phyloP scores from a whole-genome alignment of 2,329 filamentous ascomycete species.

The Clonostachys byssicola region DNA sequence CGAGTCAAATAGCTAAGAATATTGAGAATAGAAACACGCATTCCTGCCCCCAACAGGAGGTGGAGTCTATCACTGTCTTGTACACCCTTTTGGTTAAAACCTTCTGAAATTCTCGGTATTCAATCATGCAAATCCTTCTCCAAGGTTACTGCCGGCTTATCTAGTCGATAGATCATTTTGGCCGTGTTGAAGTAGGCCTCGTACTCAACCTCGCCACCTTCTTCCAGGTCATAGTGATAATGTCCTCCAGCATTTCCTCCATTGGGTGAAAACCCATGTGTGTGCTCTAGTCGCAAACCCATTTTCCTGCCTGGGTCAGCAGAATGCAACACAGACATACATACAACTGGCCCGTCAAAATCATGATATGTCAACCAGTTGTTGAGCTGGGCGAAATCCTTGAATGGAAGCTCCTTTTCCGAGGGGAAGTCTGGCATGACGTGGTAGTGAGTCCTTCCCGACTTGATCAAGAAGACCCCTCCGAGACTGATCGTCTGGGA shows the following conservation, averaged over 20 bases:
- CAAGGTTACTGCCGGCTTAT: slow-evolving; percentile 6
- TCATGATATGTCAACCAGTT: slow-evolving; percentile 33
- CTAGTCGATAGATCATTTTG: slow-evolving; percentile 30
- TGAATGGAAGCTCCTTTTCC: slow-evolving; percentile 14
- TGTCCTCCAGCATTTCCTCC: slow-evolving; percentile 30
- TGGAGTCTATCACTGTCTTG: no score
- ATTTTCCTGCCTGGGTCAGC: slow-evolving; percentile 26
- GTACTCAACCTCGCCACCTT: slow-evolving; percentile 28
- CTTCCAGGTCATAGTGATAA: slow-evolving; percentile 34
- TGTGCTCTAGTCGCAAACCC: slow-evolving; percentile 39
- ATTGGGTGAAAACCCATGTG: slow-evolving; percentile 33
- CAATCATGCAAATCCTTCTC: no score
- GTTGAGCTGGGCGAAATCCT: slow-evolving; percentile 17
- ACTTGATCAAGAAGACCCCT: slow-evolving; percentile 31
- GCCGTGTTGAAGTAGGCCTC: slow-evolving; percentile 40
- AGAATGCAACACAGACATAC: slow-evolving; percentile 34
- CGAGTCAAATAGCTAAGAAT: no score
- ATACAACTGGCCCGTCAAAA: slow-evolving; percentile 28
- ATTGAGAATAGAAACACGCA: no score
- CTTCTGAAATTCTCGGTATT: no score
- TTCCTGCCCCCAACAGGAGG: no score
- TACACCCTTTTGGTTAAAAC: no score
- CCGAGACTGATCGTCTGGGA: slow-evolving; percentile 27
- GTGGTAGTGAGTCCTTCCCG: slow-evolving; percentile 28
- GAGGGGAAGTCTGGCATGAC: slow-evolving; percentile 39